These are phyloP conservation scores for Candida methanosorbosa DNA, from an alignment of 805 yeast species.

Conservation along the genomic window DNA sequence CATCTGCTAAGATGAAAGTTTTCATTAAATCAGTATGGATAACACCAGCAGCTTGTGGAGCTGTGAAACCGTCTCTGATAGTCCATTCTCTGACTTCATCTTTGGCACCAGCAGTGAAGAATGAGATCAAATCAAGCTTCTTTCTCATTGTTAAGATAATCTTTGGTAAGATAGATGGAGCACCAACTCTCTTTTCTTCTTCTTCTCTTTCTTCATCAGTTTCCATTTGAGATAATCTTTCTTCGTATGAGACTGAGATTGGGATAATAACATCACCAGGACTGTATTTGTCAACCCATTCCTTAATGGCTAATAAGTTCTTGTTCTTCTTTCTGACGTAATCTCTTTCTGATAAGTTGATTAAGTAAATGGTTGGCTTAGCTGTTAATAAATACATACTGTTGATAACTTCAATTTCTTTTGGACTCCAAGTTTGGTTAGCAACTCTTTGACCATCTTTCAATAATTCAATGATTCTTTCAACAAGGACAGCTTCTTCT, in stretches of 20 bases:
- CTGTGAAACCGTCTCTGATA: constrained; percentile 61
- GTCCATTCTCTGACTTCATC: constrained; percentile 87
- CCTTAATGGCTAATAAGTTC: constrained; percentile 38
- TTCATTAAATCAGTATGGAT: constrained; percentile 80
- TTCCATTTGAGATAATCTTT: constrained; percentile 81
- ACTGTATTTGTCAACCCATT: constrained; percentile 61
- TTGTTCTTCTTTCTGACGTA: constrained; percentile 45
- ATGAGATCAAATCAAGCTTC: constrained; percentile 65
- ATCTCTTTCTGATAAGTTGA: constrained; percentile 69
- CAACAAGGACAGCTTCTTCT: constrained; percentile 48
- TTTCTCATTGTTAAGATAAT: constrained; percentile 60
- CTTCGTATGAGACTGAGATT: constrained; percentile 87
- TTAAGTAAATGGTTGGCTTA: constrained; percentile 74
- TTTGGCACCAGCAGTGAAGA: constrained; percentile 77
- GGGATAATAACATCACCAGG: constrained; percentile 85
- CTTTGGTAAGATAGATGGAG: constrained; percentile 46
- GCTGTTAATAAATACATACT: constrained; percentile 72
- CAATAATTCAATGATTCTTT: constrained; percentile 52
- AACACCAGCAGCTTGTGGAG: constrained; percentile 86
- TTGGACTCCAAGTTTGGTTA: constrained; percentile 48
- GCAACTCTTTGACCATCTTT: constrained; percentile 60
- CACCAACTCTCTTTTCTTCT: constrained; percentile 28
- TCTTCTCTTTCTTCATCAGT: constrained; percentile 40
- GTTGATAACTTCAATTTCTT: constrained; percentile 62
- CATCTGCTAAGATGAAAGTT: constrained; percentile 73